These are phyloP conservation scores for Beauveria rudraprayagi DNA, from an alignment of 2,329 filamentous ascomycete species.

Conservation along the genomic window DNA sequence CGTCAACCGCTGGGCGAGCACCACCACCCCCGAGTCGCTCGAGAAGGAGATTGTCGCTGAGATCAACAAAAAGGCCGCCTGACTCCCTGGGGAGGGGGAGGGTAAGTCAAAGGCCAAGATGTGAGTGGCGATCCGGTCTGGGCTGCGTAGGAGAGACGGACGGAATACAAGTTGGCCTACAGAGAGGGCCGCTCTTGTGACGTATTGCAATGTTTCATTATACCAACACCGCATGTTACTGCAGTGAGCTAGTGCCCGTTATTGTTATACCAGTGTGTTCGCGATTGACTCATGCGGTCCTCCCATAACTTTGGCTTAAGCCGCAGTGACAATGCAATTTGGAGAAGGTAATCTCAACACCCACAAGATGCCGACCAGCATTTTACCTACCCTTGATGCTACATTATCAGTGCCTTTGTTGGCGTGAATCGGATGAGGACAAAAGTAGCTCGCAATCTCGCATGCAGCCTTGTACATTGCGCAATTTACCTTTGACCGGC, in stretches of 20 bases:
- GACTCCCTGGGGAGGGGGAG: neutral
- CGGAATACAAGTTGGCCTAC: neutral
- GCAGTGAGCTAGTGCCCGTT: neutral
- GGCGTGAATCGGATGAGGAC: too few species aligned
- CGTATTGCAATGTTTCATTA: neutral
- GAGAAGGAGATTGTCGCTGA: slow-evolving; percentile 70
- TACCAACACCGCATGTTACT: neutral
- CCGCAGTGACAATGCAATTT: too few species aligned
- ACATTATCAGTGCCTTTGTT: too few species aligned
- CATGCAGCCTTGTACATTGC: too few species aligned
- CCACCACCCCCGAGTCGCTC: slow-evolving; percentile 74
- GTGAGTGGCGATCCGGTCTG: neutral
- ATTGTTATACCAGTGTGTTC: neutral
- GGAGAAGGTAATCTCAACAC: too few species aligned
- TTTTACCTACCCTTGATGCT: too few species aligned
- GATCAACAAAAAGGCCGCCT: slow-evolving; percentile 44
- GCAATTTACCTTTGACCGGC: too few species aligned
- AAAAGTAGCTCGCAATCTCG: too few species aligned
- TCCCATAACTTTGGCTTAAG: too few species aligned
- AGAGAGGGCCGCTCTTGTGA: neutral
- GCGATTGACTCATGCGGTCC: neutral
- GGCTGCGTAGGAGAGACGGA: neutral
- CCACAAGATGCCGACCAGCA: too few species aligned
- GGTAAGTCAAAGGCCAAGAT: neutral
- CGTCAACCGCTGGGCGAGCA: slow-evolving; percentile 78